These are phyloP conservation scores for Sugiyamaella paludigena DNA, from an alignment of 1,139 yeast species.

Conservation along the genomic window DNA sequence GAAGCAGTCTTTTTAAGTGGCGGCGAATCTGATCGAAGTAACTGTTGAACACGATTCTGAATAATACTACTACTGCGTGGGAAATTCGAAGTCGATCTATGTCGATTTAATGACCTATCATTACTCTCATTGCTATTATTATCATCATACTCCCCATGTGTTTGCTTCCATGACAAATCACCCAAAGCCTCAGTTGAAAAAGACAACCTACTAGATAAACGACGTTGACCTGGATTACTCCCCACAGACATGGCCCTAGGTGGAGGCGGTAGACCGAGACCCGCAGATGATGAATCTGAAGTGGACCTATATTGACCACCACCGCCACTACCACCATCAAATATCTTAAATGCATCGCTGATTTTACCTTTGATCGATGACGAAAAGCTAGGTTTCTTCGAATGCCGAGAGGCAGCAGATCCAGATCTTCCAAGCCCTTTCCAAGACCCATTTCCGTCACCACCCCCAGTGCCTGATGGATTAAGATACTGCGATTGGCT, in stretches of 20 bases:
- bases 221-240: conserved; percentile 8
- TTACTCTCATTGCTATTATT: not conserved
- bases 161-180: conserved; percentile 14
- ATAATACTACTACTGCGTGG: conserved; percentile 30
- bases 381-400: conserved; percentile 30
- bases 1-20: conserved; percentile 59
- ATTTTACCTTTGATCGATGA: conserved; percentile 27
- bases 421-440: conserved; percentile 16
- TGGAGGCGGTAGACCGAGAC: conserved; percentile 15
- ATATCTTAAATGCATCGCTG: conserved; percentile 36
- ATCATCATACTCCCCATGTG: not conserved
- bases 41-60: conserved; percentile 64
- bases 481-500: conserved; percentile 12
- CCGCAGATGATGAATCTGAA: conserved; percentile 5
- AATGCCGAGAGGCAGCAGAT: conserved; percentile 18
- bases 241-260: conserved; percentile 16
- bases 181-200: conserved; percentile 24
- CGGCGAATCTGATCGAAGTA: conserved; percentile 50
- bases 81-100: not conserved
- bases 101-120: not conserved
- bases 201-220: conserved; percentile 17
- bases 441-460: conserved; percentile 1
- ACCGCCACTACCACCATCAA: conserved; percentile 20
- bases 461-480: conserved; percentile 15
- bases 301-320: conserved; percentile 5